Evolutionary conservation across 2,329 filamentous ascomycete species (phyloP).

Genomic region (Stemphylium vesicarium): DNA sequence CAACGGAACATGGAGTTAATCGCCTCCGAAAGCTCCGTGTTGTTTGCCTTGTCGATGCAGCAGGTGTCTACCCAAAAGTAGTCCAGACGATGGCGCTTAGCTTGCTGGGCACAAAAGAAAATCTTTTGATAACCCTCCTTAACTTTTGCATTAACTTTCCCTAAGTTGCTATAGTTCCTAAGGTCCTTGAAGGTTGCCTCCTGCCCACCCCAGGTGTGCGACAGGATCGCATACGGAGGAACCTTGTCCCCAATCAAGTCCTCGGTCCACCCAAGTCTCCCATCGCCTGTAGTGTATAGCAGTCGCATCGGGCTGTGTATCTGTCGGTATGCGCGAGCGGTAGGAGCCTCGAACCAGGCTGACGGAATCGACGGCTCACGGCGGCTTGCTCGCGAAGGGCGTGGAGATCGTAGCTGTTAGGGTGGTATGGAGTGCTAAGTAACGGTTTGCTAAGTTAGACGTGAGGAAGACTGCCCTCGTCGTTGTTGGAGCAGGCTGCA

Average conservation of each 20-base stretch:
- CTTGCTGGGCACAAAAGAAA: constrained; percentile 21
- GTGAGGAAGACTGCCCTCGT: too few relatives aligned
- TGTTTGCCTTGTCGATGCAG: background rate
- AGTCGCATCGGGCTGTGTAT: too few relatives aligned
- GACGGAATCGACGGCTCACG: too few relatives aligned
- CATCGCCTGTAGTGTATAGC: too few relatives aligned
- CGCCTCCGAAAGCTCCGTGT: background rate
- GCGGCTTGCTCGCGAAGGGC: too few relatives aligned
- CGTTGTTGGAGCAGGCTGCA: too few relatives aligned
- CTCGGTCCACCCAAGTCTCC: background rate
- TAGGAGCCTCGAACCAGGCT: too few relatives aligned
- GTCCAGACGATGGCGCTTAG: constrained; percentile 14
- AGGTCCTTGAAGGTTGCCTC: constrained; percentile 5
- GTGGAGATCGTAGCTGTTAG: too few relatives aligned
- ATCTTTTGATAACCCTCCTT: constrained; percentile 16
- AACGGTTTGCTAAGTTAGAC: too few relatives aligned
- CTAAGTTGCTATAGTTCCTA: background rate
- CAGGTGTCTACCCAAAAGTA: background rate
- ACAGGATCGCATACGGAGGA: constrained; percentile 10
- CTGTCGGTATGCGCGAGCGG: too few relatives aligned
- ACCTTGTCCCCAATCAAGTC: constrained; percentile 1
- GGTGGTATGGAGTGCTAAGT: too few relatives aligned
- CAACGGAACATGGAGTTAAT: constrained; percentile 29
- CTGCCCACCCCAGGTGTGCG: constrained; percentile 6
- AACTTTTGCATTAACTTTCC: background rate